A percentile compares a stretch with the other conserved stretches of the same genome.
Conservation (phyloP, 495 filamentous ascomycete species). For the Sabuloglossum arenarium region DNA sequence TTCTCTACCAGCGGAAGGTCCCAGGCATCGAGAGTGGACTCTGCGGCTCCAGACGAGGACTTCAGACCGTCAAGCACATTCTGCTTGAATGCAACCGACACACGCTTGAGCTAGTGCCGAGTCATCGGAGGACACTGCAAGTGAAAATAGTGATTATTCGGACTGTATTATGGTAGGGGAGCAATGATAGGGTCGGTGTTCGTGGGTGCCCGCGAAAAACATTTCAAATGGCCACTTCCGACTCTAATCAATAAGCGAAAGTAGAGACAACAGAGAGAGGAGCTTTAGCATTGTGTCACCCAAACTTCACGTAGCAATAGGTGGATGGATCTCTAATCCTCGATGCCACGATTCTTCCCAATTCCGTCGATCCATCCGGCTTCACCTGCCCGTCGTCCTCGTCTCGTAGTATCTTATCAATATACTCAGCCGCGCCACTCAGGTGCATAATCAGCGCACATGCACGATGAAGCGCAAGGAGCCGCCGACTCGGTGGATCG, state of each 20-base stretch:
- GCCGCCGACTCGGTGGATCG: conserved; percentile 13
- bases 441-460: conserved; percentile 18
- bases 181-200: too few relatives aligned
- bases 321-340: neutral
- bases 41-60: neutral
- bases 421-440: conserved; percentile 18
- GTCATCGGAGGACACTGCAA: too few relatives aligned
- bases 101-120: too few relatives aligned
- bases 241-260: too few relatives aligned
- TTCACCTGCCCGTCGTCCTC: conserved; percentile 14
- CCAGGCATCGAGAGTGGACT: neutral
- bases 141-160: too few relatives aligned
- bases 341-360: neutral
- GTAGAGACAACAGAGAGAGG: too few relatives aligned
- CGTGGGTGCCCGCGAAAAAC: too few relatives aligned
- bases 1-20: neutral
- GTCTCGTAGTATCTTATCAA: conserved; percentile 16
- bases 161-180: too few relatives aligned
- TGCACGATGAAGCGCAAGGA: conserved; percentile 18
- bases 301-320: too few relatives aligned
- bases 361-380: conserved; percentile 7
- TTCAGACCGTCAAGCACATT: neutral
- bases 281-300: too few relatives aligned
- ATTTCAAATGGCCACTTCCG: too few relatives aligned
- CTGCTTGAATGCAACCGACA: neutral